Conservation (phyloP, 1,139 yeast genomes). For the Sugiyamaella castrensis region DNA sequence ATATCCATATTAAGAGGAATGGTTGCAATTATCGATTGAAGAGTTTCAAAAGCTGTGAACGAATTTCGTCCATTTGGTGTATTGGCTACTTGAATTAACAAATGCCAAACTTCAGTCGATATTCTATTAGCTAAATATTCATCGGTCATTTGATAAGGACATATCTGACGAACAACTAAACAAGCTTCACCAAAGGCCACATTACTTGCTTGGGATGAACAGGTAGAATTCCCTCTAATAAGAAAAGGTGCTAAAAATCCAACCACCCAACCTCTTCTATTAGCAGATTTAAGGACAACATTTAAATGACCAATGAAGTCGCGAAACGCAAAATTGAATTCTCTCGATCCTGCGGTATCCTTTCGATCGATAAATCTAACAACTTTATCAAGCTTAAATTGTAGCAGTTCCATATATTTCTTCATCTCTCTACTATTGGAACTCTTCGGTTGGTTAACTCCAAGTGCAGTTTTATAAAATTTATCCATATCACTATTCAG, state of each 20-base stretch:
- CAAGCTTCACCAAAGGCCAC: slow-evolving; percentile 14
- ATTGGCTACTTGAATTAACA: slow-evolving; percentile 24
- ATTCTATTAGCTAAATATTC: slow-evolving; percentile 14
- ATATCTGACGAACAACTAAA: slow-evolving; percentile 1
- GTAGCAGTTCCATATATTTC: slow-evolving; percentile 20
- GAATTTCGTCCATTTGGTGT: slow-evolving; percentile 11
- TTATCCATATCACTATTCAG: slow-evolving; percentile 23
- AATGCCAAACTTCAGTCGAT: slow-evolving; percentile 26
- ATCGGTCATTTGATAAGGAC: slow-evolving; percentile 15
- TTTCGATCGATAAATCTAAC: slow-evolving; percentile 15
- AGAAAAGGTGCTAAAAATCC: slow-evolving; percentile 24
- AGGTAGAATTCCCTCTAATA: slow-evolving; percentile 12
- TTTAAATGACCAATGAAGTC: slow-evolving; percentile 33
- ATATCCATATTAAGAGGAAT: slow-evolving; percentile 14
- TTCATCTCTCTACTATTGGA: slow-evolving; percentile 17
- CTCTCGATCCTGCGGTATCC: slow-evolving; percentile 13
- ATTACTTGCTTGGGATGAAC: slow-evolving; percentile 6
- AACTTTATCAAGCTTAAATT: slow-evolving; percentile 20
- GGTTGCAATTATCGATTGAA: slow-evolving; percentile 21
- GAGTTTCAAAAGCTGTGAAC: slow-evolving; percentile 24
- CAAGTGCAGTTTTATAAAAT: slow-evolving; percentile 16
- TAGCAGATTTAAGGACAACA: slow-evolving; percentile 24
- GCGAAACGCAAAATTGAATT: slow-evolving; percentile 30
- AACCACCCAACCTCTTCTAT: slow-evolving; percentile 21
- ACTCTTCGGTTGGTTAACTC: background rate